Conservation (phyloP, 495 filamentous ascomycete species). For the Venustampulla echinocandica region DNA sequence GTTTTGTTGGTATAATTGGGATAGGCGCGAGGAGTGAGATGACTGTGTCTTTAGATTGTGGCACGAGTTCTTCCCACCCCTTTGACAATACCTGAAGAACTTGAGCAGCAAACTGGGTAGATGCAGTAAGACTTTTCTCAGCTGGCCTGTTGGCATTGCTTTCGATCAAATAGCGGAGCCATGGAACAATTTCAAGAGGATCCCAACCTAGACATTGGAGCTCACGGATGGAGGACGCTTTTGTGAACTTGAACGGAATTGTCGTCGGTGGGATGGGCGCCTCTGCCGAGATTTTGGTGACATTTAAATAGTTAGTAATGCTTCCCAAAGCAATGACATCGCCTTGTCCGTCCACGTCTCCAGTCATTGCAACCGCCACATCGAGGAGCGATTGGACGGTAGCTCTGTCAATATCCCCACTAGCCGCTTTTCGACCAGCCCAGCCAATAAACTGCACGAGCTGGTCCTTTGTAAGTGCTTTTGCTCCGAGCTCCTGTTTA, state of each 20-base stretch:
- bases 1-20: slow-evolving; percentile 80
- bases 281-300: slow-evolving; percentile 66
- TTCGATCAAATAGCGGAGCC: slow-evolving; percentile 70
- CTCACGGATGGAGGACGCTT: slow-evolving; percentile 36
- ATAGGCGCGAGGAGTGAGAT: slow-evolving; percentile 50
- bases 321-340: slow-evolving; percentile 66
- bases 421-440: slow-evolving; percentile 57
- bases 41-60: slow-evolving; percentile 55
- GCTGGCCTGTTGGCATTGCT: slow-evolving; percentile 34
- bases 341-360: slow-evolving; percentile 48
- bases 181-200: slow-evolving; percentile 70
- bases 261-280: slow-evolving; percentile 76
- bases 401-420: slow-evolving; percentile 55
- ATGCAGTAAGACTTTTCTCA: slow-evolving; percentile 57
- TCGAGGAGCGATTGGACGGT: slow-evolving; percentile 60
- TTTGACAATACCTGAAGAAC: slow-evolving; percentile 78
- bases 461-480: slow-evolving; percentile 66
- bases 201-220: slow-evolving; percentile 76
- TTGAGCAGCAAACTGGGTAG: slow-evolving; percentile 64
- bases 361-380: slow-evolving; percentile 71
- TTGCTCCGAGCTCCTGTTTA: slow-evolving; percentile 63
- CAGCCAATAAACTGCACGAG: slow-evolving; percentile 75
- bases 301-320: slow-evolving; percentile 64
- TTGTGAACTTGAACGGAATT: slow-evolving; percentile 67
- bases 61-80: slow-evolving; percentile 70